Evolutionary conservation across 805 yeast species (phyloP), one percentile per base, ranked within the genome.

Genomic region (Candida chauliodis): DNA sequence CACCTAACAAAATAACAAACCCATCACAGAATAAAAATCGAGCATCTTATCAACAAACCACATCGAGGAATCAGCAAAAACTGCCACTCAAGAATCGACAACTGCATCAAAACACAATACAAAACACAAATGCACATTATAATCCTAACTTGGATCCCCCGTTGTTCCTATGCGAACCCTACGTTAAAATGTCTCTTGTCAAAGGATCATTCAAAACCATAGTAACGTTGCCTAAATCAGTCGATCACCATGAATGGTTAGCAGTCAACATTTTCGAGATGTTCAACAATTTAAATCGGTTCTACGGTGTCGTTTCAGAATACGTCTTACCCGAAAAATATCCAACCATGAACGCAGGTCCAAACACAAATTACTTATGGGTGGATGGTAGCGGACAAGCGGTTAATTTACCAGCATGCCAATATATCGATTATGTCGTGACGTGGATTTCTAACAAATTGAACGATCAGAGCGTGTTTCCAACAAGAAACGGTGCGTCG

Each of bases 131-230:
- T 26, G 19, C 25, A 10, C 5, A 20, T n/a, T 20, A 6, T n/a
- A 27, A 17, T 13, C 4, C 14, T 47, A 41, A 42, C 17, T 34
- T 10, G 10, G 44, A 29, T 20, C 52, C 63, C 35, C 44, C 89
- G 4, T 64, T 93, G 39, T 93, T 90, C 54, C 58, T 93, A 48
- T 81, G 93, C 54, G 96, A 90, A 50, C 98, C 97, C 10, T 93
- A 85, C 58, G 93, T 90, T 4, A 81, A 90, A 45, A 87, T 97
- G 0, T 95, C 98, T 0, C 67, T 93, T 24, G 99, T 95, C 14
- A 93, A 91, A 56, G 99, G 99, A 13, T 85, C 96, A 0, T 93
- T 89, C 67, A 89, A 86, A 54, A 90, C 99, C 1, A 93, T 93
- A 47, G 97, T 93, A 1, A 95, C 87, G 55, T 69, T 88, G 16